Base-by-base conservation (phyloP, 1,139 yeast genomes). In the Nakaseomyces kungkrabaensis region DNA sequence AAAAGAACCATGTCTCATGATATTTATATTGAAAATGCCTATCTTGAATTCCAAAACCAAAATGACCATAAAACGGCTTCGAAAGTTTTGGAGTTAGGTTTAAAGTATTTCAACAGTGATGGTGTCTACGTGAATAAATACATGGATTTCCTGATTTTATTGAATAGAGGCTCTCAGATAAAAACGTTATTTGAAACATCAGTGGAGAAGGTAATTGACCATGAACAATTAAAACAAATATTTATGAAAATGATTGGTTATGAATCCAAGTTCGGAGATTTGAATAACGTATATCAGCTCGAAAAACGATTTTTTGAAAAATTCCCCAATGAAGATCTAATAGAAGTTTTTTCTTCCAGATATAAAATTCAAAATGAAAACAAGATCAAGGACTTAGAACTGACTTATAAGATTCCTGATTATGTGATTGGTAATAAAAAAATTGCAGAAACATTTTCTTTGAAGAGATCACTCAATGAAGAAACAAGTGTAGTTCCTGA, bases 121-220 rank as follows among this genome's bases (percentile, higher is more conserved):
- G 84, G 86, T 3, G 77, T 74, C 29, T 90, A 82, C 63, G 74
- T 89, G 46, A 72, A 76, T 54, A 77, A 78, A 48, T 90, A 90
- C 65, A 72, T 92, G 60, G 79, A 83, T 53, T 90, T 85, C 62
- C 71, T 92, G 55, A 77, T 88, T 37, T 70, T 76, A 57, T 75
- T 77, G 38, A 85, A 85, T 63, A 96, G 89, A 65, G 84, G 82
- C 51, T 84, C 87, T 34, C 86, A 84, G 60, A 86, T 90, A 17
- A 81, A 92, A 57, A 88, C 89, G 10, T 73, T 88, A 43, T 84
- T 92, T 63, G 97, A 92, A 67, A 73, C 79, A 11, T 74, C 82
- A 0, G 67, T 79, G 3, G 73, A 74, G 24, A 74, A 72, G 50
- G 66, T 79, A 53, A 59, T 62, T 34, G 63, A 65, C 33, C 46